Base-by-base conservation (phyloP, 768 basidiomycete species). In the Crepidotus variabilis region DNA sequence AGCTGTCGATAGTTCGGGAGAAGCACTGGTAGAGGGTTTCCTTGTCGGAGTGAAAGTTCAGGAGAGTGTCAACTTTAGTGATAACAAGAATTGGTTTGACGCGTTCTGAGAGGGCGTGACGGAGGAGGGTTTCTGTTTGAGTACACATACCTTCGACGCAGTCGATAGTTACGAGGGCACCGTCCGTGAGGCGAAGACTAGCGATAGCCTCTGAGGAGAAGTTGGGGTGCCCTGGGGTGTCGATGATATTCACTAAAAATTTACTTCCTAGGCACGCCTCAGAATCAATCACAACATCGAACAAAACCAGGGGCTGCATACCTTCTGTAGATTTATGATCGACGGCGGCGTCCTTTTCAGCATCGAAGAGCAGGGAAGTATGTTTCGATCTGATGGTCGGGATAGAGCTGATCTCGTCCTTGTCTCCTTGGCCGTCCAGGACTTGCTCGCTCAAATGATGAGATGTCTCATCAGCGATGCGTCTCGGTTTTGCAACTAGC, bases 201-300 rank as follows among this genome's bases (percentile, higher is more conserved):
- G 97, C 97, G 2, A 97, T 99, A 66, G 98, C 97, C 77, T 99
- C 97, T 52, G 97, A 98, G 32, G 97, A 99, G 83, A 99, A 99
- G 75, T 99, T 97, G 75, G 98, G 97, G 85, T 99, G 97, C 67
- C 97, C 97, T 53, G 97, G 97, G 7, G 95, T 98, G 73, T 99
- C 97, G 79, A 99, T 98, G 78, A 99, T 78, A 79, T 99, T 99
- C 83, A 99, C 97, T 83, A 99, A 85, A 84, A 99, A 99, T 73
- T 98, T 92, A 70, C 85, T 81, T 62, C 94, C 94, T 87, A 54
- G 55, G 58, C 50, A 20, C 34, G 24, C 45, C 46, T 57, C 39
- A 55, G 47, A 57, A 8, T 55, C 53, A 49, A 65, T 56, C 53
- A 51, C 9, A 32, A 34, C 39, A 28, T 23, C 55, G 53, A 55